Base-by-base conservation (phyloP, 495 filamentous ascomycete species). In the Penicillium desertorum region DNA sequence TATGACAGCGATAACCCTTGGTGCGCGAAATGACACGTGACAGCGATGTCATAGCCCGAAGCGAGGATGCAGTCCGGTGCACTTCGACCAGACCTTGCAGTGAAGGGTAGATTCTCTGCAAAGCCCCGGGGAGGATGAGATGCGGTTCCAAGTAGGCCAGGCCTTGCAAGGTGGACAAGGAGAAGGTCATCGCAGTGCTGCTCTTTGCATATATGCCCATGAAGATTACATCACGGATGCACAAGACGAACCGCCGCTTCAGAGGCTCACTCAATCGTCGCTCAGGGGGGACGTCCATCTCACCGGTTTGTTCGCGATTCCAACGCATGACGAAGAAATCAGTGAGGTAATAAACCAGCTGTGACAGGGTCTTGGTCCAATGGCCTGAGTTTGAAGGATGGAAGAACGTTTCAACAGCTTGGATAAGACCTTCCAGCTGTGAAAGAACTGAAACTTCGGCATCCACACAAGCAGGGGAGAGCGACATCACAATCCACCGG, bases 171-270 rank as follows among this genome's bases (percentile, higher is more conserved):
- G 92, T 89, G 10, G 90, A 93, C 42, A 96, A 81, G 51, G 91
- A 92, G 73, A 91, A 96, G 62, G 86, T 93, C 76, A 97, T 89
- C 2, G 93, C 89, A 37, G 88, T 89, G 46, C 85, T 85, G 72
- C 92, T 95, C 76, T 99, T 98, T 34, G 92, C 86, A 66, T 96
- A 99, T 47, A 99, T 90, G 22, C 95, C 94, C 94, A 98, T 97
- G 71, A 96, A 99, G 25, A 90, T 88, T 41, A 98, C 94, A 56
- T 98, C 94, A 64, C 87, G 85, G 57, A 99, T 65, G 64, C 92
- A 90, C 47, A 96, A 75, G 34, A 99, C 95, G 69, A 99, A 98
- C 34, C 95, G 85, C 61, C 79, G 83, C 78, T 93, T 96, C 51
- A 99, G 64, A 27, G 84, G 83, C 51, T 86, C 83, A 58, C 83